Base-by-base conservation (phyloP, 208 protist genomes). In the Trypanosoma avium region DNA sequence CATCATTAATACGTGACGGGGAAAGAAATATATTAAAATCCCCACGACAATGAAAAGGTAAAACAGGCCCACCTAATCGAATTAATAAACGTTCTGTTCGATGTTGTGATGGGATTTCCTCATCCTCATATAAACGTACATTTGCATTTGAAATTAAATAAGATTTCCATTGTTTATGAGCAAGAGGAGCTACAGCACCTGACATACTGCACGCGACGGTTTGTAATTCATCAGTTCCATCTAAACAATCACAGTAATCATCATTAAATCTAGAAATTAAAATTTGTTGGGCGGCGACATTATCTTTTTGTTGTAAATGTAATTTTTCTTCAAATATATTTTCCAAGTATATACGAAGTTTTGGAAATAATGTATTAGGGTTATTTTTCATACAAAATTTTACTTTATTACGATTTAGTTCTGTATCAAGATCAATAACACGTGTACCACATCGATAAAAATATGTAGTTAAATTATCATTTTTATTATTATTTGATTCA, bases 191-290 rank as follows among this genome's bases (percentile, higher is more conserved):
- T 21, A 74, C 70, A 21, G 67, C 65, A 27, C 87, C 84, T 29
- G 79, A 73, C 81, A 89, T 91, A 35, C 82, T 90, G 63, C 84
- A 94, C 30, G 84, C 87, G 53, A 73, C 86, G 13, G 87, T 91
- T 49, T 83, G 70, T 27, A 86, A 56, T 68, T 94, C 87, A 52
- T 94, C 84, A 0, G 79, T 88, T 6, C 84, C 87, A 55, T 94
- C 87, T 3, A 84, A 27, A 64, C 84, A 94, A 66, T 94, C 87
- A 73, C 87, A 94, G 74, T 94, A 94, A 69, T 94, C 82, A 60
- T 91, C 87, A 69, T 89, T 86, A 21, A 94, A 48, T 54, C 66
- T 63, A 12, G 55, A 7, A 3, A 94, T 76, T 0, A 68, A 69
- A 49, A 94, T 84, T 30, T 47, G 52, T 66, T 88, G 79, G 7